Percentiles rank a stretch among this genome's conserved stretches.
Evolutionary conservation across 805 yeast species (phyloP).

Genomic region (Maudiozyma turicensis): DNA sequence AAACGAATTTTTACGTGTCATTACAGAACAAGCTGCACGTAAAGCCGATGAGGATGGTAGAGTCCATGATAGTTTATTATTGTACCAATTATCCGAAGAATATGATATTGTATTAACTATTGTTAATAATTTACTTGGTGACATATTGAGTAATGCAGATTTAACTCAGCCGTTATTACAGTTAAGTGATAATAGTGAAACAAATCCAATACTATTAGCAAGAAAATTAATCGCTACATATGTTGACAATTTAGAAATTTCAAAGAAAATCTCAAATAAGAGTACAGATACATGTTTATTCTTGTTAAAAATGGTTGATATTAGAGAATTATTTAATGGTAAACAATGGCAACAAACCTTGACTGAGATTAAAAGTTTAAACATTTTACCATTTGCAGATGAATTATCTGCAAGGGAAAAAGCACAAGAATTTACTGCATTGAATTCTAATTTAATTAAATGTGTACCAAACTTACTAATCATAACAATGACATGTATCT

Average conservation of each 20-base stretch:
- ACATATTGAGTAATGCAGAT: slow-evolving; percentile 62
- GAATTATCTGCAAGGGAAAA: slow-evolving; percentile 50
- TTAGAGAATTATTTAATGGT: slow-evolving; percentile 49
- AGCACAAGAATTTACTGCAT: slow-evolving; percentile 56
- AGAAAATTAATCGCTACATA: slow-evolving; percentile 28
- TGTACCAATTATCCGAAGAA: slow-evolving; percentile 84
- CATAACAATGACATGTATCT: slow-evolving; percentile 70
- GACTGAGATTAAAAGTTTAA: slow-evolving; percentile 45
- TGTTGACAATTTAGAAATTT: slow-evolving; percentile 49
- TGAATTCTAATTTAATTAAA: slow-evolving; percentile 64
- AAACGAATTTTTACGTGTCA: slow-evolving; percentile 52
- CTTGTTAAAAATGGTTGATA: slow-evolving; percentile 56
- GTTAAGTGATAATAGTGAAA: slow-evolving; percentile 34
- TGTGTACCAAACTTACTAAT: slow-evolving; percentile 73
- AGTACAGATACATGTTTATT: slow-evolving; percentile 57
- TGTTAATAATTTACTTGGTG: slow-evolving; percentile 70
- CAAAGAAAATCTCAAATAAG: slow-evolving; percentile 42
- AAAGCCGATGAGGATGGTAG: slow-evolving; percentile 90
- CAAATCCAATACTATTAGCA: slow-evolving; percentile 33
- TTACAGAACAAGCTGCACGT: slow-evolving; percentile 76
- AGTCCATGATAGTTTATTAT: slow-evolving; percentile 68
- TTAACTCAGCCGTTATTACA: slow-evolving; percentile 44
- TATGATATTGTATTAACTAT: slow-evolving; percentile 69
- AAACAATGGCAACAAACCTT: slow-evolving; percentile 54
- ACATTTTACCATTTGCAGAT: slow-evolving; percentile 56